Base-by-base conservation (phyloP, 2,329 filamentous ascomycete genomes). In the Bipolaris gigantea region DNA sequence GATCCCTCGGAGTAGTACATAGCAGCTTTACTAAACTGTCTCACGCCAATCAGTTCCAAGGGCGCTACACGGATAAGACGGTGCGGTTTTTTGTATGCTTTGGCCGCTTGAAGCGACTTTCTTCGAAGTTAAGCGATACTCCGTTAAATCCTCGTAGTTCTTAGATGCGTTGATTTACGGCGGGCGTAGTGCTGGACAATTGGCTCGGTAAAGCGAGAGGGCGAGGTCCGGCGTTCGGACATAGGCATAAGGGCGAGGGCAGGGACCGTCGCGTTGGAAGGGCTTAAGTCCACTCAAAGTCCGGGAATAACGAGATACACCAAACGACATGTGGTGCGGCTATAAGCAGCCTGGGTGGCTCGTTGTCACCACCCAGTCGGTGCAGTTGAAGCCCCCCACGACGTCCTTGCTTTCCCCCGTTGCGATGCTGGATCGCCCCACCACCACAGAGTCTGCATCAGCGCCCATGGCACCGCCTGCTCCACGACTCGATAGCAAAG, bases 271-370 rank as follows among this genome's bases (percentile, higher is more conserved):
- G 10, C 27, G 16, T 19, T n/a, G 9, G 6, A 38, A 41, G 42
- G 19, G 38, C 19, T 48, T 54, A 51, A 52, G 39, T 48, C 36
- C 52, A 48, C 30, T 16, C 23, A 46, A 42, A 34, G 10, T 48
- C 56, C 58, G 55, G 53, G 32, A 54, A 60, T 60, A 60, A 60
- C n/a, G 25, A 38, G 36, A 46, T 33, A 36, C 36, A 46, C 16
- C 11, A 32, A 18, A 21, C 42, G 40, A 46, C 23, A 15, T 32
- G 11, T 33, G 30, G 36, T 15, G 42, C 21, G 19, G 15, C 23
- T 58, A 58, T 42, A 53, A 56, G 54, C 53, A 51, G 23, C 27
- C 35, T 18, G 18, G 39, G 35, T 25, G n/a, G 33, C 43, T 25
- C 27, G 3, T 33, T 5, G 27, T 5, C 16, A 15, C 27, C 16